These are phyloP conservation scores for Fragaria iinumae DNA, from an alignment of 306 rosid species.

Conservation along the genomic window DNA sequence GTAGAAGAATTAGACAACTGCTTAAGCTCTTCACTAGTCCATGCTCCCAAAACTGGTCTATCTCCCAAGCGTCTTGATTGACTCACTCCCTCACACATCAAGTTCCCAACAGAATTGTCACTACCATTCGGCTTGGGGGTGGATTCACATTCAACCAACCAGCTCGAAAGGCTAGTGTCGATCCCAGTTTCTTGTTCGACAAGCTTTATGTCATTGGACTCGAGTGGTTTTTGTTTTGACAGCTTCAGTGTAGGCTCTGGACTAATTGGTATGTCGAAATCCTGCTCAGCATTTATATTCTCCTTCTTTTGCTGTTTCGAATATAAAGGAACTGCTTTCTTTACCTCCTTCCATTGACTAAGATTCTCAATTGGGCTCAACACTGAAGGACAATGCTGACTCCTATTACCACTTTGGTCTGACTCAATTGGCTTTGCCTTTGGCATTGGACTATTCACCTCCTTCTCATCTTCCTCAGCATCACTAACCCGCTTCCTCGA, in stretches of 20 bases:
- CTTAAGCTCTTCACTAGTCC: slow-evolving; percentile 46
- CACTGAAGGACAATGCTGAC: slow-evolving; percentile 28
- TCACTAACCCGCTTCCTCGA: slow-evolving; percentile 41
- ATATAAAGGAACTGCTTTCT: slow-evolving; percentile 20
- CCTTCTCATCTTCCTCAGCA: slow-evolving; percentile 46
- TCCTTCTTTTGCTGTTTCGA: slow-evolving; percentile 50
- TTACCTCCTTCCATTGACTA: slow-evolving; percentile 36
- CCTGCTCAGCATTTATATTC: slow-evolving; percentile 38
- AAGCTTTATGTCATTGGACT: slow-evolving; percentile 15
- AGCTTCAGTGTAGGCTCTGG: slow-evolving; percentile 42
- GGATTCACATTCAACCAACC: slow-evolving; percentile 65
- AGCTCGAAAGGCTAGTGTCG: slow-evolving; percentile 79
- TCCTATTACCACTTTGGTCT: slow-evolving; percentile 2
- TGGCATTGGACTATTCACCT: slow-evolving; percentile 53
- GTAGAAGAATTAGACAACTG: slow-evolving; percentile 37
- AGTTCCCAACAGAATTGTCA: slow-evolving; percentile 34
- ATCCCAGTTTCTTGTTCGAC: slow-evolving; percentile 37
- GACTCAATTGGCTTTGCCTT: slow-evolving; percentile 12
- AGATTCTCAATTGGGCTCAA: slow-evolving; percentile 62
- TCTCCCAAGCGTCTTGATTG: slow-evolving; percentile 40
- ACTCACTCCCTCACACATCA: slow-evolving; percentile 30
- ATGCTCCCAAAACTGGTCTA: slow-evolving; percentile 64
- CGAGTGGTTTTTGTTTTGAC: slow-evolving; percentile 27
- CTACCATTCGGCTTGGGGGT: slow-evolving; percentile 35
- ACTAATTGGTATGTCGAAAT: slow-evolving; percentile 14